Evolutionary conservation across 306 rosid species (phyloP).

Genomic region (Biancaea sappan): DNA sequence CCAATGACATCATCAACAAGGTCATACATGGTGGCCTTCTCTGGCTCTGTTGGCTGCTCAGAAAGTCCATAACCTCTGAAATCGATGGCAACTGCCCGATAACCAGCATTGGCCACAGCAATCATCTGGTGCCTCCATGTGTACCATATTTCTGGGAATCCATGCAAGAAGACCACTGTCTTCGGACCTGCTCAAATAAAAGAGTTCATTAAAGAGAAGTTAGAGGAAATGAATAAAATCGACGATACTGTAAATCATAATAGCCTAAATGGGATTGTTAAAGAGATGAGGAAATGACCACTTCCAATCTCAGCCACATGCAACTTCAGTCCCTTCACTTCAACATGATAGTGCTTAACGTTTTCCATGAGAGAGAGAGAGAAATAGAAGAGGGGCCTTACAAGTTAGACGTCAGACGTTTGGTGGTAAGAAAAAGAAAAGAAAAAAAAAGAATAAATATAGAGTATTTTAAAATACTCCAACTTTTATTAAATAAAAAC

Average conservation of each 20-base stretch:
- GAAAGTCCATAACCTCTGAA: constrained; percentile 85
- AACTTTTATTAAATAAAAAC: too few relatives aligned
- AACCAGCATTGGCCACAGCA: constrained; percentile 65
- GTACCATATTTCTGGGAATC: constrained; percentile 86
- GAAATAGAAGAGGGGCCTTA: neutral
- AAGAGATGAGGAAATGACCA: constrained; percentile 16
- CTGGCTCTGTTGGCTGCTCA: constrained; percentile 57
- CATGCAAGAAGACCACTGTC: constrained; percentile 73
- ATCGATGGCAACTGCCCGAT: constrained; percentile 68
- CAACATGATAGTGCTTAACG: constrained; percentile 54
- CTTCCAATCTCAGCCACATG: constrained; percentile 72
- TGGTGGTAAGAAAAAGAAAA: too few relatives aligned
- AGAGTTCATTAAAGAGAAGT: neutral
- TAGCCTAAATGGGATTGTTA: neutral
- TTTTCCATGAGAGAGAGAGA: constrained; percentile 49
- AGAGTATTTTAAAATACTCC: too few relatives aligned
- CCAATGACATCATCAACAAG: constrained; percentile 51
- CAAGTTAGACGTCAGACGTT: too few relatives aligned
- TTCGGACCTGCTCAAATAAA: constrained; percentile 48
- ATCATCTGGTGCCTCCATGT: constrained; percentile 82
- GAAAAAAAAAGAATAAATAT: too few relatives aligned
- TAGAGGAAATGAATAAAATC: neutral
- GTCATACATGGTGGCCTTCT: constrained; percentile 47
- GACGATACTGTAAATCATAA: neutral
- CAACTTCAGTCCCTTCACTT: constrained; percentile 68